phyloP scores from a whole-genome alignment of 371 early-diverging fungal species.

The Syncephalastrum racemosum region DNA sequence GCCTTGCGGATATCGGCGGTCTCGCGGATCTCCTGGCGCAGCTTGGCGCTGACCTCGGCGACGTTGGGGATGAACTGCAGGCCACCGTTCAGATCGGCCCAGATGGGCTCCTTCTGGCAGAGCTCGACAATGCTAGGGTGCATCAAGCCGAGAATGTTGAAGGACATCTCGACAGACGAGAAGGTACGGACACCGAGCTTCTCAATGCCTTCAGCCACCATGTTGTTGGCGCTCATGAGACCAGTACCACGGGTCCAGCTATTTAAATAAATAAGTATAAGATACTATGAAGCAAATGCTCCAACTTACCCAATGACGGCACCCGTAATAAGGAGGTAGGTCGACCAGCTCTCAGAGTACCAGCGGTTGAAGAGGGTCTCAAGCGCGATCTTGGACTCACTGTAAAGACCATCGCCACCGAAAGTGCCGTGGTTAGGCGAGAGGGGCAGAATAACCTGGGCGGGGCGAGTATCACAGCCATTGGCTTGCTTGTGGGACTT shows the following conservation, averaged over 20 bases:
- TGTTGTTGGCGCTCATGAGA: constrained; percentile 91
- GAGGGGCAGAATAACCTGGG: constrained; percentile 88
- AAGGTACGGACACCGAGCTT: constrained; percentile 91
- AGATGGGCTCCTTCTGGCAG: constrained; percentile 81
- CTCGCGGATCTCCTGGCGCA: constrained; percentile 79
- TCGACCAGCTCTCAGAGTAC: constrained; percentile 90
- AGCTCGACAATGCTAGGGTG: constrained; percentile 82
- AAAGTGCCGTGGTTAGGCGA: constrained; percentile 97
- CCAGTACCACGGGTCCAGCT: constrained; percentile 97
- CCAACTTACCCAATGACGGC: constrained; percentile 82
- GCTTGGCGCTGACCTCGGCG: constrained; percentile 69
- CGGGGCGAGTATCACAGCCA: constrained; percentile 85
- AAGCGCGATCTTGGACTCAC: constrained; percentile 92
- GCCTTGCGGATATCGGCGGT: constrained; percentile 88
- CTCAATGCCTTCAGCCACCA: constrained; percentile 91
- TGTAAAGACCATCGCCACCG: constrained; percentile 92
- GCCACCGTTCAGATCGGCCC: constrained; percentile 95
- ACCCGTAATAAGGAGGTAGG: constrained; percentile 87
- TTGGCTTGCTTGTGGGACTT: constrained; percentile 80
- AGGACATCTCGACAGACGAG: constrained; percentile 92
- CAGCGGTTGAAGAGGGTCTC: constrained; percentile 93
- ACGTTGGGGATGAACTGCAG: constrained; percentile 83
- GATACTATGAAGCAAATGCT: background rate
- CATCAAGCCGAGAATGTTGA: constrained; percentile 90
- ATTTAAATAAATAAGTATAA: constrained; percentile 9